phyloP scores from a whole-genome alignment of 2,329 filamentous ascomycete species.

The Waltergamsia citrina region DNA sequence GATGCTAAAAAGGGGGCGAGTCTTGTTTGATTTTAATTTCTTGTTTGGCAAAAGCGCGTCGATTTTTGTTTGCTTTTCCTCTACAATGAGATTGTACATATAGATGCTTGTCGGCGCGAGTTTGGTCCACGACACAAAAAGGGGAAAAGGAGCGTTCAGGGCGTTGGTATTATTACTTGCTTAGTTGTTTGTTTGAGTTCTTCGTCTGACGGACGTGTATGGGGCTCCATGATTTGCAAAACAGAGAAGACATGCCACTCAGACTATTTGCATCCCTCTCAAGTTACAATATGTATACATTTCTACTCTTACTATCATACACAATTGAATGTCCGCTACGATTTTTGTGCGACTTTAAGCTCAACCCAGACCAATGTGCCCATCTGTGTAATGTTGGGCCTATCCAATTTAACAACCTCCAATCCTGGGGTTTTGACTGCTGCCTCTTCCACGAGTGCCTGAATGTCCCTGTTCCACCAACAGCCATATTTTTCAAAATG shows the following conservation, averaged over 20 bases:
- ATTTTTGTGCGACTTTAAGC: constrained; percentile 20
- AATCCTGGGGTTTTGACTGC: constrained; percentile 38
- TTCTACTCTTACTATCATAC: neutral
- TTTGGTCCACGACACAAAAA: neutral
- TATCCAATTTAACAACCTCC: constrained; percentile 43
- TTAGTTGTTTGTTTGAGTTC: constrained; percentile 3
- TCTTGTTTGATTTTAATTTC: neutral
- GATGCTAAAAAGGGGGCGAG: neutral
- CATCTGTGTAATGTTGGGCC: constrained; percentile 41
- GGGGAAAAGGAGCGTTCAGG: neutral
- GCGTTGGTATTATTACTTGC: neutral
- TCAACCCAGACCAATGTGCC: constrained; percentile 53
- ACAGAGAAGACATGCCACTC: constrained; percentile 3
- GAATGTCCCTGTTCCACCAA: constrained; percentile 61
- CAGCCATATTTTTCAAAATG: constrained; percentile 55
- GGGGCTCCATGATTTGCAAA: neutral
- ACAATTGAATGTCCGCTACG: too few species aligned
- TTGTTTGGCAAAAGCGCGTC: neutral
- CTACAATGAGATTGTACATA: constrained; percentile 1
- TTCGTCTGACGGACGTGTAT: neutral
- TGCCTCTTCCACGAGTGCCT: constrained; percentile 41
- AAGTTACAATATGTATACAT: neutral
- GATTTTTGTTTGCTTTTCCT: neutral
- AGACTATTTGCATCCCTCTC: neutral
- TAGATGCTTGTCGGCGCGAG: neutral